Evolutionary conservation across 352 stramenopile species (phyloP).

Genomic region (Globisporangium abappressorium): DNA sequence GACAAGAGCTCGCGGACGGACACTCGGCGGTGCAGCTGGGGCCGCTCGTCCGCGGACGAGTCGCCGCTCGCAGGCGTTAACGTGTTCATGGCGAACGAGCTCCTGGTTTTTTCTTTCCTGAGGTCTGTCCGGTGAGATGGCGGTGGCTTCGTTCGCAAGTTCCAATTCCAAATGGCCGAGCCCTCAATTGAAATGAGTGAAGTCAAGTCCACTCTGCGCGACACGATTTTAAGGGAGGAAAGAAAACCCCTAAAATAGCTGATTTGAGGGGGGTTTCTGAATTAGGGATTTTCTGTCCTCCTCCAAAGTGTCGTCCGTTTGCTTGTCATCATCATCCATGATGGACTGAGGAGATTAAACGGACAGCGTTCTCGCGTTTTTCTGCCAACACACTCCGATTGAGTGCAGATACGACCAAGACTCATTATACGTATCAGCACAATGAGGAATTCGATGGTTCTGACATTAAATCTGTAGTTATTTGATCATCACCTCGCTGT

Average conservation of each 20-base stretch:
- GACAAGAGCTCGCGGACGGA: conserved; percentile 12
- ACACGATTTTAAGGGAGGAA: not conserved
- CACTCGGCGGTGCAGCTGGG: conserved; percentile 20
- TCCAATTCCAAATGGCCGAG: not conserved
- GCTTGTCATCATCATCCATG: not conserved
- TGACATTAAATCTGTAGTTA: no score
- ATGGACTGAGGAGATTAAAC: not conserved
- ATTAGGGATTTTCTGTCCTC: not conserved
- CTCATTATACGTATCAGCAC: no score
- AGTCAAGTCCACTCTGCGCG: not conserved
- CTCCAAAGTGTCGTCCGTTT: not conserved
- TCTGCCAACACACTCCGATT: not conserved
- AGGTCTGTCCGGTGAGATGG: not conserved
- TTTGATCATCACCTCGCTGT: not conserved
- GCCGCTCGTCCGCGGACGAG: conserved; percentile 7
- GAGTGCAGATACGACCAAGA: not conserved
- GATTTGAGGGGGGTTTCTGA: not conserved
- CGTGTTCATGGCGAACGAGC: not conserved
- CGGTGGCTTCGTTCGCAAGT: conserved; percentile 4
- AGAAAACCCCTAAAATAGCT: not conserved
- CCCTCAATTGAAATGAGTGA: not conserved
- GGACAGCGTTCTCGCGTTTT: not conserved
- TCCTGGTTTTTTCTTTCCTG: not conserved
- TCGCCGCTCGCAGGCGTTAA: not conserved
- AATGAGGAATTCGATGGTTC: no score